Conservation (phyloP, 768 basidiomycete species). For the Kondoa malvinella region DNA sequence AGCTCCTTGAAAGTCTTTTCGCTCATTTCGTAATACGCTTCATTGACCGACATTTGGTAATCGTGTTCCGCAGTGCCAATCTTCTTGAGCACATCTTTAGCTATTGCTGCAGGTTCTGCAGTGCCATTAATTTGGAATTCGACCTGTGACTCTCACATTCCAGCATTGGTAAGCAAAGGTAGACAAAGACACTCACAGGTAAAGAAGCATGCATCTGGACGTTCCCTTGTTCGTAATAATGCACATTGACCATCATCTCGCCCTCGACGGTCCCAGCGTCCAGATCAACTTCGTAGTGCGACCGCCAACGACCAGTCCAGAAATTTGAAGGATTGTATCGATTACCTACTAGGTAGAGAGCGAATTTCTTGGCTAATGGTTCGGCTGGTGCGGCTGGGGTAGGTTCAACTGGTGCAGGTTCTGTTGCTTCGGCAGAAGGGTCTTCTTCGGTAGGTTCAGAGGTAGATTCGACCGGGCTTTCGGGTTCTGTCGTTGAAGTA, state of each 20-base stretch:
- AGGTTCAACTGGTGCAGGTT: slow-evolving; percentile 7
- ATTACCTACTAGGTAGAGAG: slow-evolving; percentile 76
- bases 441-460: background rate
- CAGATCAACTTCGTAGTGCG: slow-evolving; percentile 60
- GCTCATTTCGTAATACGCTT: slow-evolving; percentile 70
- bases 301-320: slow-evolving; percentile 95
- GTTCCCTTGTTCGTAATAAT: slow-evolving; percentile 96
- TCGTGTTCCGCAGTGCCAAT: slow-evolving; percentile 65
- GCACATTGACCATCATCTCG: slow-evolving; percentile 62
- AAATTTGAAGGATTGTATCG: slow-evolving; percentile 87
- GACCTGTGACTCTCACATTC: slow-evolving; percentile 36
- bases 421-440: background rate
- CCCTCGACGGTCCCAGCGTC: slow-evolving; percentile 42
- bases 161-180: slow-evolving; percentile 31
- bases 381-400: slow-evolving; percentile 28
- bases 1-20: slow-evolving; percentile 88
- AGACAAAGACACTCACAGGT: slow-evolving; percentile 45
- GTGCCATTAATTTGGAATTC: slow-evolving; percentile 37
- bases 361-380: slow-evolving; percentile 35
- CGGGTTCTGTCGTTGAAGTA: slow-evolving; percentile 11
- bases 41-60: slow-evolving; percentile 62
- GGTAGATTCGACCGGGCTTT: background rate
- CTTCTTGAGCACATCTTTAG: slow-evolving; percentile 53
- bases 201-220: slow-evolving; percentile 77
- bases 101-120: slow-evolving; percentile 38